Percentiles rank a stretch among this genome's conserved stretches.
Conservation (phyloP, 2,329 filamentous ascomycete species). For the Fusarium miscanthi region DNA sequence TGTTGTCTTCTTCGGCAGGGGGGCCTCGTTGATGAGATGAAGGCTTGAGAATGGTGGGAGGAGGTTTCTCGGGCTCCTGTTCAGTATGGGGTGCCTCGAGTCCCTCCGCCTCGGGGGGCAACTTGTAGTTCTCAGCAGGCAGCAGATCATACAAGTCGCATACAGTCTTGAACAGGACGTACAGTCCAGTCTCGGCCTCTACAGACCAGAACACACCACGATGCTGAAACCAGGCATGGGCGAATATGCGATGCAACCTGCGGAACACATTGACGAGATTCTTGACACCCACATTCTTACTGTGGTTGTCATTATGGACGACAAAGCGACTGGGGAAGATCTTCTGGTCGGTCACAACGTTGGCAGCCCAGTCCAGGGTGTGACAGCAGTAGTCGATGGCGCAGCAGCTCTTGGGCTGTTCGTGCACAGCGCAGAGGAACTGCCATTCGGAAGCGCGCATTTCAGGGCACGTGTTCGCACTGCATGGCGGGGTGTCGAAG, state of each 20-base stretch:
- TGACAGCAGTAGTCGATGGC: constrained; percentile 99
- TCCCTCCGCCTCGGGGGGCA: constrained; percentile 92
- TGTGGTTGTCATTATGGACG: constrained; percentile 65
- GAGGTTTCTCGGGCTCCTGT: constrained; percentile 55
- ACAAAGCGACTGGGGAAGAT: constrained; percentile 90
- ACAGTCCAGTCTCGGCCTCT: constrained; percentile 89
- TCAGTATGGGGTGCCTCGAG: constrained; percentile 64
- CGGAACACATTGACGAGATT: constrained; percentile 96
- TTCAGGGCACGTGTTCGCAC: constrained; percentile 88
- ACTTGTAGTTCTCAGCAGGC: constrained; percentile 93
- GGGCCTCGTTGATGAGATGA: constrained; percentile 45
- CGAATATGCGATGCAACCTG: constrained; percentile 94
- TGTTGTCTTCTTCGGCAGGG: constrained; percentile 59
- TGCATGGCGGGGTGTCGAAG: constrained; percentile 90
- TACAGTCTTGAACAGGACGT: constrained; percentile 96
- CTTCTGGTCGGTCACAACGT: constrained; percentile 92
- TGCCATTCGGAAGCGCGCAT: constrained; percentile 99
- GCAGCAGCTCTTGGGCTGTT: constrained; percentile 95
- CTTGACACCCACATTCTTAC: constrained; percentile 74
- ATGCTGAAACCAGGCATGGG: constrained; percentile 99
- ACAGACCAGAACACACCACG: constrained; percentile 94
- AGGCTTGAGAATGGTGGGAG: constrained; percentile 53
- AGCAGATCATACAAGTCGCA: constrained; percentile 92
- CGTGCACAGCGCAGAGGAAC: constrained; percentile 97
- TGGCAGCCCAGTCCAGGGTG: constrained; percentile 97